Evolutionary conservation across 257 asterid genomes (phyloP), one percentile per base, ranked within the genome.

Genomic region (Lavandula angustifolia): DNA sequence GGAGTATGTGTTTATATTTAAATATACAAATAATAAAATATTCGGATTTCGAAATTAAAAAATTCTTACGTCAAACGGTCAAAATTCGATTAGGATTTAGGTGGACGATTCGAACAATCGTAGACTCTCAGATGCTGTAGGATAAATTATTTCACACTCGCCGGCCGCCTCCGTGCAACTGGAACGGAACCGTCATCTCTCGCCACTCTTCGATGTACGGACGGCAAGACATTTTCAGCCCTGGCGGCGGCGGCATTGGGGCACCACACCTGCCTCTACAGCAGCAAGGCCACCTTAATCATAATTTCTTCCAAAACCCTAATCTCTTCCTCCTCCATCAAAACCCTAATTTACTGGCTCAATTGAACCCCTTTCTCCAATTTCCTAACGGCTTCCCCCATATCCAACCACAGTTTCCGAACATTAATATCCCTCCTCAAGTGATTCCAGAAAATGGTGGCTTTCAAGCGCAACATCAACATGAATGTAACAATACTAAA

Each of bases 241-340:
- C 73, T 46, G 80, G 69, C 67, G 75, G 78, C 81, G 62, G 73
- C 80, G 72, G 67, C 65, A 72, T 82, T 22, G 72, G 84, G 8
- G 27, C 34, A 67, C 63, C 50, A 13, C 78, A 68, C 5, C 78
- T 66, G 10, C 75, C 44, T 10, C 77, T 64, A 7, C 77, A 57
- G 22, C 78, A 73, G 54, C 76, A 68, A 62, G 48, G 61, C 32
- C 83, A 67, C 8, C 43, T 68, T 34, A 76, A 65, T 66, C 76
- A 76, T n/a, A 79, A 77, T 53, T 51, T 76, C 12, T 69, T 74
- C 31, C 65, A 62, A 1, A 66, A 68, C 53, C 81, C 85, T 70
- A 62, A 52, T 62, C 53, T 50, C 9, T 73, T 52, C 68, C 10
- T 61, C 54, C 51, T 46, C 38, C 79, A 71, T 11, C 84, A 73